Evolutionary conservation across 2,329 filamentous ascomycete species (phyloP).

Genomic region (Tolypocladium inflatum): DNA sequence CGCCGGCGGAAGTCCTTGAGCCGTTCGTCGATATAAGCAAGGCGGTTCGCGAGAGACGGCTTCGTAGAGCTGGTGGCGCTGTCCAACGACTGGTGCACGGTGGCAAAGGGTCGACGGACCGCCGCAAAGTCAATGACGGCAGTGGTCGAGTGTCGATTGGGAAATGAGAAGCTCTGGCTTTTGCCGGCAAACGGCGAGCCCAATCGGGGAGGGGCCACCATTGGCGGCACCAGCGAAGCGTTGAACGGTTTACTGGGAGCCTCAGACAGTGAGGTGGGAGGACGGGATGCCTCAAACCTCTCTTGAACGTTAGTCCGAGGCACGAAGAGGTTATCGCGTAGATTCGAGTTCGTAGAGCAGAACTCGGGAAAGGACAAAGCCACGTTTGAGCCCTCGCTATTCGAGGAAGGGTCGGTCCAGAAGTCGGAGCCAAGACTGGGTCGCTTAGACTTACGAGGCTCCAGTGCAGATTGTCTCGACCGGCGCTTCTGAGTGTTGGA

Average conservation of each 20-base stretch:
- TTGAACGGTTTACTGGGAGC: background rate
- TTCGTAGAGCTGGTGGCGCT: conserved; percentile 23
- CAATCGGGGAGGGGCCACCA: conserved; percentile 35
- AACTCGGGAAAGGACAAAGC: conserved; percentile 17
- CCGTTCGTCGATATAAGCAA: conserved; percentile 50
- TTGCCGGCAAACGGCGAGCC: conserved; percentile 49
- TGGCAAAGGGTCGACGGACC: conserved; percentile 45
- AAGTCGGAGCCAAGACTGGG: conserved; percentile 46
- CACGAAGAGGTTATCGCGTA: conserved; percentile 27
- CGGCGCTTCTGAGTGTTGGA: conserved; percentile 47
- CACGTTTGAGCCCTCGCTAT: conserved; percentile 10
- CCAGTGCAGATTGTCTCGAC: conserved; percentile 34
- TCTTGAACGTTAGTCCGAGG: conserved; percentile 32
- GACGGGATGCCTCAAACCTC: conserved; percentile 24
- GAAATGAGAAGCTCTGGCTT: conserved; percentile 48
- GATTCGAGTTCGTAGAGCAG: conserved; percentile 22
- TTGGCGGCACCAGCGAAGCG: conserved; percentile 13
- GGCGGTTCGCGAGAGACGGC: conserved; percentile 37
- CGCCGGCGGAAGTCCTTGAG: conserved; percentile 44
- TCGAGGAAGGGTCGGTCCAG: conserved; percentile 35
- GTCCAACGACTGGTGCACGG: conserved; percentile 38
- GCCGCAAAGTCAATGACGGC: conserved; percentile 33
- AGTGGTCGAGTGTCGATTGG: conserved; percentile 43
- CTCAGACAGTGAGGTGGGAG: conserved; percentile 1
- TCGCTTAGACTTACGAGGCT: conserved; percentile 39